Conservation (phyloP, 2,329 filamentous ascomycete genomes). For the Emericellopsis atlantica region DNA sequence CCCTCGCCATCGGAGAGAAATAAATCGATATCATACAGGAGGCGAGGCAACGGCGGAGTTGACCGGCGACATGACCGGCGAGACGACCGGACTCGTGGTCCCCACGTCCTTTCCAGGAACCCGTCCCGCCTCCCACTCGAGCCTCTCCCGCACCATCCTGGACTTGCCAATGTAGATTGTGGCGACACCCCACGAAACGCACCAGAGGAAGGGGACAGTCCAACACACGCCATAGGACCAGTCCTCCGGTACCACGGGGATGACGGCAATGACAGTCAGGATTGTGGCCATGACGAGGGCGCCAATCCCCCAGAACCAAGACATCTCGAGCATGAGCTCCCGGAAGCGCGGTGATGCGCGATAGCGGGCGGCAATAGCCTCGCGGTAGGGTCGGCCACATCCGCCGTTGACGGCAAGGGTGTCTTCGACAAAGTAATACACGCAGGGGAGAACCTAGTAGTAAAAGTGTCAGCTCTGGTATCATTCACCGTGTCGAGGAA, state of each 20-base stretch:
- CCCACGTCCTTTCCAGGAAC: slow-evolving; percentile 1
- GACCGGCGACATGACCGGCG: background rate
- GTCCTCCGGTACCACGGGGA: slow-evolving; percentile 19
- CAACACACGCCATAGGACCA: slow-evolving; percentile 24
- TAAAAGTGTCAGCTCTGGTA: background rate
- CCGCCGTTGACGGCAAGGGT: slow-evolving; percentile 54
- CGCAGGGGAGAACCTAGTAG: slow-evolving; percentile 42
- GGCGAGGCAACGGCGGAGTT: background rate
- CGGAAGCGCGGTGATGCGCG: slow-evolving; percentile 26
- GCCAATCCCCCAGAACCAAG: slow-evolving; percentile 27
- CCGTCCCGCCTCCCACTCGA: slow-evolving; percentile 20
- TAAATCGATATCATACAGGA: too few species aligned
- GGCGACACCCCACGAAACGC: slow-evolving; percentile 18
- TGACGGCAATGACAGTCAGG: slow-evolving; percentile 22
- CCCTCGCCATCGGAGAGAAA: too few species aligned
- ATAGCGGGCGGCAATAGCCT: slow-evolving; percentile 27
- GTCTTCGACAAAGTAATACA: slow-evolving; percentile 56
- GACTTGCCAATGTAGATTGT: slow-evolving; percentile 22
- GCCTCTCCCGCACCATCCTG: slow-evolving; percentile 21
- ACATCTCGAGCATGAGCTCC: slow-evolving; percentile 24
- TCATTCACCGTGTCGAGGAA: background rate
- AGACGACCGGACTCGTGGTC: background rate
- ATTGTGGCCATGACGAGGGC: slow-evolving; percentile 20
- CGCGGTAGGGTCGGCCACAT: slow-evolving; percentile 30
- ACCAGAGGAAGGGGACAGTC: slow-evolving; percentile 26